Percentiles rank a stretch among this genome's conserved stretches.
phyloP scores from a whole-genome alignment of 1,139 yeast genomes.

The Debaryomyces sp. region DNA sequence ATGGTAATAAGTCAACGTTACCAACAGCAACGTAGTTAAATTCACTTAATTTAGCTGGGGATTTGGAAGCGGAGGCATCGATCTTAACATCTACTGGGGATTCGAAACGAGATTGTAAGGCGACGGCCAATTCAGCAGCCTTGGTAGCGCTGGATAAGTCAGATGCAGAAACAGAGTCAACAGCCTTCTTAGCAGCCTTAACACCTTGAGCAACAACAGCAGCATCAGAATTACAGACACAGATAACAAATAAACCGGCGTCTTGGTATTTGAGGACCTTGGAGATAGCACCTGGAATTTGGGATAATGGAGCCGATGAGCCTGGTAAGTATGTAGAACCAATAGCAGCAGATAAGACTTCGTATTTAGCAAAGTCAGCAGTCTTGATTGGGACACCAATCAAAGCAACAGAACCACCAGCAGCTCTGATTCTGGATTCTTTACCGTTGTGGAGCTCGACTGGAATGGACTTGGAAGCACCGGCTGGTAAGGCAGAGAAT shows the following conservation, averaged over 20 bases:
- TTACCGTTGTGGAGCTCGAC: conserved; percentile 60
- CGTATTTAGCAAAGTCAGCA: conserved; percentile 66
- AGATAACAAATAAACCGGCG: conserved; percentile 79
- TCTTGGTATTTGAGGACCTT: conserved; percentile 69
- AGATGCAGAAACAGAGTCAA: conserved; percentile 36
- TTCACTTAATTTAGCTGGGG: conserved; percentile 58
- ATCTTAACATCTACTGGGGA: conserved; percentile 50
- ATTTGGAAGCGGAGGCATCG: conserved; percentile 41
- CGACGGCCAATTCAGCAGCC: conserved; percentile 49
- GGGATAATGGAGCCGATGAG: conserved; percentile 48
- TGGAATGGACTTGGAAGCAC: conserved; percentile 50
- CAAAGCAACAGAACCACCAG: conserved; percentile 71
- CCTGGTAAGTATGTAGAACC: conserved; percentile 63
- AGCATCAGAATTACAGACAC: conserved; percentile 64
- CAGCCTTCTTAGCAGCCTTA: conserved; percentile 62
- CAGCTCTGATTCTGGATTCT: conserved; percentile 71
- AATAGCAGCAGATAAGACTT: conserved; percentile 73
- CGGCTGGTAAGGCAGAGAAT: conserved; percentile 64
- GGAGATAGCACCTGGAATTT: conserved; percentile 61
- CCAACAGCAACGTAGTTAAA: conserved; percentile 93
- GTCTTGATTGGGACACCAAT: conserved; percentile 80
- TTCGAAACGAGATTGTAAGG: conserved; percentile 54
- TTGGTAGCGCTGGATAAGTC: conserved; percentile 45
- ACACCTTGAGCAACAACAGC: conserved; percentile 61
- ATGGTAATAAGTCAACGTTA: conserved; percentile 85